These are phyloP conservation scores for Liquidambar formosana DNA, from an alignment of 164 flowering plant genomes.

Conservation along the genomic window DNA sequence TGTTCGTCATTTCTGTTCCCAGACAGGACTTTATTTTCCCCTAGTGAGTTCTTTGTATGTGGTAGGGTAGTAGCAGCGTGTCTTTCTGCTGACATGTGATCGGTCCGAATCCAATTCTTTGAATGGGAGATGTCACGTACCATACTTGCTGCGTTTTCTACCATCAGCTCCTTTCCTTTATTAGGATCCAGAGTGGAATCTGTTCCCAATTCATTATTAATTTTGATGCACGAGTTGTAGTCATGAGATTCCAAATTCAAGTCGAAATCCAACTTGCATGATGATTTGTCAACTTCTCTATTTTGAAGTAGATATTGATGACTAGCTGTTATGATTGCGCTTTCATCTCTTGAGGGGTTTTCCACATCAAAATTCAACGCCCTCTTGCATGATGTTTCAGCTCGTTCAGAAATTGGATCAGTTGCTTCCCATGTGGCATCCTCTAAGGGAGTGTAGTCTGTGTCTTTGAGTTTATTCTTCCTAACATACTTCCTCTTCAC, in stretches of 20 bases:
- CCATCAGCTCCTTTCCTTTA: background rate
- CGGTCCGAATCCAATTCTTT: background rate
- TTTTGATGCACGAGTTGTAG: background rate
- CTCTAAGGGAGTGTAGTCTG: background rate
- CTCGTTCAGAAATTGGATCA: background rate
- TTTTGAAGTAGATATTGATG: too few species aligned
- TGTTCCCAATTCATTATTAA: background rate
- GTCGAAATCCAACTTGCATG: too few species aligned
- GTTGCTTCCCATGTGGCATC: background rate
- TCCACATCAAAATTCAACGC: conserved; percentile 10
- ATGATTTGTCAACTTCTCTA: too few species aligned
- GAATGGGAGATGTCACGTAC: background rate
- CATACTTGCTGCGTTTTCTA: background rate
- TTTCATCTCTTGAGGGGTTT: too few species aligned
- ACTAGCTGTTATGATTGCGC: too few species aligned
- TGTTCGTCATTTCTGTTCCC: too few species aligned
- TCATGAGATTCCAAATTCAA: background rate
- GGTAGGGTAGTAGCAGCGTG: too few species aligned
- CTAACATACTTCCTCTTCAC: conserved; percentile 8
- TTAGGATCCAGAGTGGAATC: background rate
- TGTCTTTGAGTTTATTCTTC: background rate
- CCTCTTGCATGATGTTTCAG: background rate
- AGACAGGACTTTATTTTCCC: too few species aligned
- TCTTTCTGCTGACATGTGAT: too few species aligned
- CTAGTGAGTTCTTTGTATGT: too few species aligned